Evolutionary conservation across 306 rosid species (phyloP).

Genomic region (Inga laurina): DNA sequence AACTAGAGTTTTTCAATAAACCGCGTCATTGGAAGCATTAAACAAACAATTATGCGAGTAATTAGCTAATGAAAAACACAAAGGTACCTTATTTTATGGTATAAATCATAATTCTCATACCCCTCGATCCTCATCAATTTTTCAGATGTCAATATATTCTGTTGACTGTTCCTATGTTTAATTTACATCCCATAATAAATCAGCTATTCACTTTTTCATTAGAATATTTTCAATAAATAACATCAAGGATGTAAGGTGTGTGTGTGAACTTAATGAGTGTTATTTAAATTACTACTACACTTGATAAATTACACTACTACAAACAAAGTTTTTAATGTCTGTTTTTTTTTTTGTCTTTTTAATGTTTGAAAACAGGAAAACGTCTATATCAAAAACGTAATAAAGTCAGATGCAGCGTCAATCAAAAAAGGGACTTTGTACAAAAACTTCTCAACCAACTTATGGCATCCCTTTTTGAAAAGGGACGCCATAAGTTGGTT

Average conservation of each 20-base stretch:
- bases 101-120: background rate
- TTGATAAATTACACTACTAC: too few relatives aligned
- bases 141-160: background rate
- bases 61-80: conserved; percentile 2
- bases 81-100: background rate
- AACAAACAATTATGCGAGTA: conserved; percentile 4
- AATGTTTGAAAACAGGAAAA: too few relatives aligned
- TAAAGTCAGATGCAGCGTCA: too few relatives aligned
- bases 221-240: too few relatives aligned
- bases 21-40: conserved; percentile 28
- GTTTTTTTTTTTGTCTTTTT: too few relatives aligned
- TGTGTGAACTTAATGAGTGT: background rate
- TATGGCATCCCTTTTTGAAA: too few relatives aligned
- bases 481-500: too few relatives aligned
- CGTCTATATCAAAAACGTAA: too few relatives aligned
- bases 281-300: background rate
- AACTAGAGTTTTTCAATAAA: conserved; percentile 29
- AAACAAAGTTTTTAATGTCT: too few relatives aligned
- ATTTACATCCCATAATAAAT: background rate
- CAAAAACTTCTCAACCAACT: too few relatives aligned
- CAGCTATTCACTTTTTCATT: background rate
- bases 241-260: background rate
- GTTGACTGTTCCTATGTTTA: background rate
- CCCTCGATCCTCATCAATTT: background rate
- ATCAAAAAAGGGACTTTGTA: too few relatives aligned